Conservation (phyloP, 164 flowering plant genomes). For the Vitis labrusca region DNA sequence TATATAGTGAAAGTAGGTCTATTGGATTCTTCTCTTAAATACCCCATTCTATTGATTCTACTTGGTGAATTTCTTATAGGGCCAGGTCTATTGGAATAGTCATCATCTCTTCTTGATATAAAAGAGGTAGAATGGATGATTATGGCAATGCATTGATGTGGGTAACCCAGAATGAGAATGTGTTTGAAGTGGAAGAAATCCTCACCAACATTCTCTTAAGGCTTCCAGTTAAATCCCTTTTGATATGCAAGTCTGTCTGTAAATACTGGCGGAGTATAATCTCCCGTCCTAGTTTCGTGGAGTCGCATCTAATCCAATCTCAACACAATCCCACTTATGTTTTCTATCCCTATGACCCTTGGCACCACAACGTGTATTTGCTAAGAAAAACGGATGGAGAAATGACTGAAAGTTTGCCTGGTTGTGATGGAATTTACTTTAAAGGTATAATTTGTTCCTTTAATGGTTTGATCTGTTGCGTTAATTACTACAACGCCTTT, state of each 20-base stretch:
- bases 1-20: no score
- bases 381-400: not conserved
- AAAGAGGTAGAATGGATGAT: not conserved
- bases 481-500: not conserved
- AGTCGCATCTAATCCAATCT: constrained; percentile 6
- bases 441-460: constrained; percentile 6
- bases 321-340: constrained; percentile 5
- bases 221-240: constrained; percentile 9
- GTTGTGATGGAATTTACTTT: not conserved
- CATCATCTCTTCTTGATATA: no score
- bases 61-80: no score
- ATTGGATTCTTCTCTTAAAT: no score
- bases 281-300: not conserved
- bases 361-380: not conserved
- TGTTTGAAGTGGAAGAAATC: constrained; percentile 2
- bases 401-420: not conserved
- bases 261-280: constrained; percentile 7
- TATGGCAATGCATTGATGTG: not conserved
- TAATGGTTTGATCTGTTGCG: constrained; percentile 19
- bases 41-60: no score
- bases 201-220: constrained; percentile 7
- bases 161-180: not conserved
- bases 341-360: constrained; percentile 1
- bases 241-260: not conserved
- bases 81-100: no score